These are phyloP conservation scores for Madurella mycetomatis DNA, from an alignment of 2,329 filamentous ascomycete species.

Conservation along the genomic window DNA sequence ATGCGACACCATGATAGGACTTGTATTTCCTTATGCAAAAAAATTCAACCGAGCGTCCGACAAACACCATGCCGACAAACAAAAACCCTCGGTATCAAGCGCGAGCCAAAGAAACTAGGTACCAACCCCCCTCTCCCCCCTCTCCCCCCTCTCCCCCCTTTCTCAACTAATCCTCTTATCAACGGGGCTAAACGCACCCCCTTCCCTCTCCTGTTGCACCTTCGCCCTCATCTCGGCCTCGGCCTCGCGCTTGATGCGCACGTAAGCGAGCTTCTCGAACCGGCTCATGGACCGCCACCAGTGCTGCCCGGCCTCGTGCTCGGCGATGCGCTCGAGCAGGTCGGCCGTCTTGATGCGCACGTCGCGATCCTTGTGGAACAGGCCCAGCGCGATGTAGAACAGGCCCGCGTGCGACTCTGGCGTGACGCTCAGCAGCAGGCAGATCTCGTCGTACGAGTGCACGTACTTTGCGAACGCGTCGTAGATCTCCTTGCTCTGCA, in stretches of 20 bases:
- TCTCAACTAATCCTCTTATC: conserved; percentile 44
- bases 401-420: conserved; percentile 83
- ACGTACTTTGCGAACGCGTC: conserved; percentile 71
- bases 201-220: conserved; percentile 11
- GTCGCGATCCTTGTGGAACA: conserved; percentile 83
- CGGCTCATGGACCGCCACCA: conserved; percentile 85
- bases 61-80: too few species aligned
- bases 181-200: conserved; percentile 1
- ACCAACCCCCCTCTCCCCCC: background rate
- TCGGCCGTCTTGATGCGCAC: conserved; percentile 75
- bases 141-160: conserved; percentile 9
- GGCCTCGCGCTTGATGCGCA: conserved; percentile 66
- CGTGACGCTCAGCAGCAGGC: conserved; percentile 74
- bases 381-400: conserved; percentile 83
- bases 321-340: conserved; percentile 73
- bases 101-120: background rate
- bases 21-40: too few species aligned
- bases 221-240: conserved; percentile 46
- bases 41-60: too few species aligned
- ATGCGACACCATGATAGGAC: too few species aligned
- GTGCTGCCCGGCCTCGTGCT: conserved; percentile 86
- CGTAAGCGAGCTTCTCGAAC: conserved; percentile 83
- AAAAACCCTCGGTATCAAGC: too few species aligned
- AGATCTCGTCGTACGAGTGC: conserved; percentile 78
- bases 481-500: conserved; percentile 80